Conservation (phyloP, 2,329 filamentous ascomycete species). For the Pseudogymnoascus destructans region DNA sequence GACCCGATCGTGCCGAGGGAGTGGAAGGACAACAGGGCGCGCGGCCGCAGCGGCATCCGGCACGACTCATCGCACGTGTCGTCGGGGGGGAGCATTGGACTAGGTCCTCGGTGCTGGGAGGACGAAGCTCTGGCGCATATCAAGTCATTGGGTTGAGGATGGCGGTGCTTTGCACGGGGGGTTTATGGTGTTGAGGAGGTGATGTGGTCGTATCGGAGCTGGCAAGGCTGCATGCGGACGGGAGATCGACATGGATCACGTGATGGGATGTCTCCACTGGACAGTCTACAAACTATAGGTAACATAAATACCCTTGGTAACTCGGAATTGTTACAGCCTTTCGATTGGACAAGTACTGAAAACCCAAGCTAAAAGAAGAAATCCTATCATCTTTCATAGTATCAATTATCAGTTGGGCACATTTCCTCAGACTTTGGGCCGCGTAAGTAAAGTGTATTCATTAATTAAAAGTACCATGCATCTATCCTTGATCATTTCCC, state of each 20-base stretch:
- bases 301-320: neutral
- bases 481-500: neutral
- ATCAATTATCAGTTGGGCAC: neutral
- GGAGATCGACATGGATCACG: neutral
- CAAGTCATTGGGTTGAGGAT: constrained; percentile 1
- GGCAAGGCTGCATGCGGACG: constrained; percentile 7
- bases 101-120: constrained; percentile 13
- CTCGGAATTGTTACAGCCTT: neutral
- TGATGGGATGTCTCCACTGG: neutral
- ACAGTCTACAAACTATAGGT: neutral
- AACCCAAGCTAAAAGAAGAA: neutral
- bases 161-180: neutral
- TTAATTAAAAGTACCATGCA: constrained; percentile 5
- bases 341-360: neutral
- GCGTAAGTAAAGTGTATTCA: neutral
- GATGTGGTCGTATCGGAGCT: neutral
- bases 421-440: neutral
- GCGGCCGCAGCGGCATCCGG: neutral
- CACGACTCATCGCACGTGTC: constrained; percentile 20
- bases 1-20: neutral
- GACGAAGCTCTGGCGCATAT: neutral
- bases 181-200: neutral
- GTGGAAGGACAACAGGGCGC: neutral
- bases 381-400: too few relatives aligned
- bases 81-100: constrained; percentile 21